Base-by-base conservation (phyloP, 352 stramenopile genomes). In the Globisporangium uncinulatum region DNA sequence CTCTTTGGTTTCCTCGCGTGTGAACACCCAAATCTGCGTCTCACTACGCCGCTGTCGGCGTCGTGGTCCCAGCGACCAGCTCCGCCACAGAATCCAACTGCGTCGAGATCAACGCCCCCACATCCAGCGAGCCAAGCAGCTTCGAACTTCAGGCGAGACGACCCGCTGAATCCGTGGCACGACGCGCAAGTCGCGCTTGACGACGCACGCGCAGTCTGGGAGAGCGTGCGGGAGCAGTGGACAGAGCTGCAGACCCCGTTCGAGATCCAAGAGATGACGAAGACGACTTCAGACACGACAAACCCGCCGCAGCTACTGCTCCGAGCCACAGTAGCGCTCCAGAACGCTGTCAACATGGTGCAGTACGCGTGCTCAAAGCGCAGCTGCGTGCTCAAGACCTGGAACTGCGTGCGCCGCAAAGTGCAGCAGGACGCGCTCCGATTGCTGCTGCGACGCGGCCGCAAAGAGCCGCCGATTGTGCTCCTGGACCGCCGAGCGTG, bases 331-430 rank as follows among this genome's bases (percentile, higher is more conserved):
- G 75, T 76, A 8, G 73, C 69, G 0, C 56, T 90, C 1, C 79
- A 90, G 54, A 90, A 88, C 49, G 79, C 79, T 6, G 72, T 90
- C 11, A 79, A 87, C 46, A 87, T 74, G 54, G 79, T 88, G 0
- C 79, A 87, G 50, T 90, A 88, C 41, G 79, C 73, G 41, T 87
- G 77, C 31, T 79, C 79, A 6, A 83, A 85, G 59, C 71, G 79
- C n/a, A 72, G 63, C 20, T 66, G 59, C 7, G 57, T 67, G 0
- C 70, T 84, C 64, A 74, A 79, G 21, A 63, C 73, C 0, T 90
- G 75, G 77, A 57, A 60, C 1, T 84, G 73, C 61, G 42, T 90
- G 6, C 70, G 83, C 50, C 75, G 78, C 45, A 76, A 70, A 24
- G 68, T 86, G 31, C 75, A 86, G 29, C 73, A 86, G 62, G 75